A percentile compares a stretch with the other conserved stretches of the same genome.
These are phyloP conservation scores for Flaveria floridana DNA, from an alignment of 140 eudicot genomes.

Conservation along the genomic window DNA sequence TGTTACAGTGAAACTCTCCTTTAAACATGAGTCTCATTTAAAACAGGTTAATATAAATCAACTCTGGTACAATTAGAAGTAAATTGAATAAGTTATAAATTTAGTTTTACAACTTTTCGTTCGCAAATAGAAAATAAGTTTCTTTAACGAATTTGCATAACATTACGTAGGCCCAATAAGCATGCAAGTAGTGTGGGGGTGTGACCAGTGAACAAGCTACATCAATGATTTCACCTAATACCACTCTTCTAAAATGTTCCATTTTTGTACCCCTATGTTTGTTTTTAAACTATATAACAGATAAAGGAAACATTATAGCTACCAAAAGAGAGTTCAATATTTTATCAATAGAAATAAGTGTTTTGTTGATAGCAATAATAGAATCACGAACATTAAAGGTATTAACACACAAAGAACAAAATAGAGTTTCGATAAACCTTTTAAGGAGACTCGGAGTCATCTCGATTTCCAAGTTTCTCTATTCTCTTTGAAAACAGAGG, in stretches of 20 bases:
- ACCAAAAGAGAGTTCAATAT: background rate
- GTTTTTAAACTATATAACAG: background rate
- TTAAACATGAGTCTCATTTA: no score
- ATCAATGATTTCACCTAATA: conserved; percentile 27
- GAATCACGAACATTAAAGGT: background rate
- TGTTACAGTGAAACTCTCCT: no score
- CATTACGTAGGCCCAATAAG: conserved; percentile 29
- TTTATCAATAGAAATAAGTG: background rate
- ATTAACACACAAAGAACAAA: conserved; percentile 7
- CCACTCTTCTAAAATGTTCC: conserved; percentile 21
- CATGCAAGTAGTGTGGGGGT: conserved; percentile 19
- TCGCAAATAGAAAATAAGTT: background rate
- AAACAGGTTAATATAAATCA: no score
- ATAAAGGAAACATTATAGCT: background rate
- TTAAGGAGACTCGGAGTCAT: no score
- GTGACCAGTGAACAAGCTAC: conserved; percentile 13
- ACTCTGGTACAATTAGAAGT: no score
- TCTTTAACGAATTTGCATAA: background rate
- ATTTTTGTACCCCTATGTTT: background rate
- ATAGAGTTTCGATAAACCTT: background rate
- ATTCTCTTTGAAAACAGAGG: no score
- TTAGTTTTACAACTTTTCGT: background rate
- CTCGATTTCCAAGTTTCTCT: no score
- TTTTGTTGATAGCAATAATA: background rate
- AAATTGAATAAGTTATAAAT: no score